Evolutionary conservation across 164 flowering plant genomes (phyloP), one percentile per base, ranked within the genome.

Genomic region (Litsea cubeba): DNA sequence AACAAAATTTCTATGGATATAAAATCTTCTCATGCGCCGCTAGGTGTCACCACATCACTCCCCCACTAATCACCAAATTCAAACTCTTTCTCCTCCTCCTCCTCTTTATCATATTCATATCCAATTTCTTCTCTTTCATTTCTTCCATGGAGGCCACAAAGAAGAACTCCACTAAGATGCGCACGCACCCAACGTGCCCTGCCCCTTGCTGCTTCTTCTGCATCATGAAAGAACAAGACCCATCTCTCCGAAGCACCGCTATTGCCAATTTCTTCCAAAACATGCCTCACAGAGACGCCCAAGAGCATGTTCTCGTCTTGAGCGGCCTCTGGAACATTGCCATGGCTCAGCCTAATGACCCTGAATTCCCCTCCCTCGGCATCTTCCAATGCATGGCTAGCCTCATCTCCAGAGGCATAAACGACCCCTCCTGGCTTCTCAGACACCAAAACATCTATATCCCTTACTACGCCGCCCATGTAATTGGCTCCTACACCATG

Each of bases 401-500:
- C 18, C 74, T 94, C 62, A 84, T 94, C 69, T 3, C 50, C 57
- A 83, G 71, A 78, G 89, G 86, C 28, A 1, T 90, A 30, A 75
- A 73, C 3, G 82, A 92, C 69, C 64, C 46, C 68, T 66, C 66
- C 12, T 94, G 98, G 98, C 85, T 92, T 65, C 77, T 74, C 3
- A 75, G 67, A 26, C 79, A 85, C 70, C 97, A 92, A 65, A 94
- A 94, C 79, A 82, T 91, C 0, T 94, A 87, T 72, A 85, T 91
- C 3, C 95, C 98, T n/a, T 94, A 94, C 68, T 94, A 94, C 71
- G 97, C 98, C 1, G 95, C 98, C 24, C 98, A 94, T 65, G 77
- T 94, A 0, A 87, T 94, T n/a, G 98, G 98, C 0, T 90, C 98
- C 14, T 94, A 92, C 83, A 92, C 97, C 64, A 92, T 94, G 91